Conservation (phyloP, 495 filamentous ascomycete genomes). For the Penicillium silybi region DNA sequence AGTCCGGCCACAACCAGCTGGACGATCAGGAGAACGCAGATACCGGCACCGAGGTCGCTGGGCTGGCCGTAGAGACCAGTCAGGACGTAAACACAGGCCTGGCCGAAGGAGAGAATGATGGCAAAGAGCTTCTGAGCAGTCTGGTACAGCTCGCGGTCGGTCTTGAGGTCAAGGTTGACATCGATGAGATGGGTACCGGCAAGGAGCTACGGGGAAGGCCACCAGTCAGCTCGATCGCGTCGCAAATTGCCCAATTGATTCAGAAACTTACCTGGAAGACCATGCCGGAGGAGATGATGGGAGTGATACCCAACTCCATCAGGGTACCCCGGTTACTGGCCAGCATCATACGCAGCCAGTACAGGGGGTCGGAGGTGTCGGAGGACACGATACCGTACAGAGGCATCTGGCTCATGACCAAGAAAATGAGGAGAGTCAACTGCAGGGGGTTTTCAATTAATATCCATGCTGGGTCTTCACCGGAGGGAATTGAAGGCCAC, state of each 20-base stretch:
- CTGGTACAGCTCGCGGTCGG: conserved; percentile 98
- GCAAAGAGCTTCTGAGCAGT: conserved; percentile 99
- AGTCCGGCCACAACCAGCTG: conserved; percentile 95
- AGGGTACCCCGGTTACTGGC: conserved; percentile 97
- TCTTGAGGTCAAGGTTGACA: conserved; percentile 98
- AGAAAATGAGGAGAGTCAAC: conserved; percentile 93
- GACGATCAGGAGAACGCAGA: conserved; percentile 94
- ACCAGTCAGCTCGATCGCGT: conserved; percentile 18
- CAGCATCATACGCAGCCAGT: conserved; percentile 99
- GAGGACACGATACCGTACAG: conserved; percentile 94
- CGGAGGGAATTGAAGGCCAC: conserved; percentile 20
- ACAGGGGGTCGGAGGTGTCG: conserved; percentile 94
- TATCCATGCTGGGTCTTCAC: background rate
- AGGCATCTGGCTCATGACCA: conserved; percentile 99
- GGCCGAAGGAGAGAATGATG: conserved; percentile 94
- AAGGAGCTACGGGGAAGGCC: conserved; percentile 56
- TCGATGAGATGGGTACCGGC: conserved; percentile 99
- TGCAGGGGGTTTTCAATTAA: conserved; percentile 37
- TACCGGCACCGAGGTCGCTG: conserved; percentile 91
- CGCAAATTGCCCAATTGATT: background rate
- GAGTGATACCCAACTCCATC: conserved; percentile 99
- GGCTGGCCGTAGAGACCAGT: conserved; percentile 97
- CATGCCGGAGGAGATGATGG: conserved; percentile 99
- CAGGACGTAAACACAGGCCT: conserved; percentile 94
- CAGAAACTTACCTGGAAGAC: conserved; percentile 77